A percentile compares a stretch with the other conserved stretches of the same genome.
These are phyloP conservation scores for Calonectria hawksworthii DNA, from an alignment of 2,329 filamentous ascomycete genomes.

Conservation along the genomic window DNA sequence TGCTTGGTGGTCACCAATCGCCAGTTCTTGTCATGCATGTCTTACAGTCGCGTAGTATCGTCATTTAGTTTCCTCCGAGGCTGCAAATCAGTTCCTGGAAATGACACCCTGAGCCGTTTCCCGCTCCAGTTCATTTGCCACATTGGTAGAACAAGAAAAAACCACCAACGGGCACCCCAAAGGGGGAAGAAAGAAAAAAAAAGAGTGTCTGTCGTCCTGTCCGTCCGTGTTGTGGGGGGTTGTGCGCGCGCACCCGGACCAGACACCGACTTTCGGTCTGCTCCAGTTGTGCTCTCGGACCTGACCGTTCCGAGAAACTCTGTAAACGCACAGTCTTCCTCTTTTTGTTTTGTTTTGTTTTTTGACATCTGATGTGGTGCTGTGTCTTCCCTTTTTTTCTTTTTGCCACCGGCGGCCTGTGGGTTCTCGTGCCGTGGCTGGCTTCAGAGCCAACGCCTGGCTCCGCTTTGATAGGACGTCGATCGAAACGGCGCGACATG, in stretches of 20 bases:
- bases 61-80: conserved; percentile 7
- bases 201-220: background rate
- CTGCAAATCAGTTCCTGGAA: conserved; percentile 30
- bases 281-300: background rate
- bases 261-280: background rate
- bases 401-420: background rate
- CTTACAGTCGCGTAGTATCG: background rate
- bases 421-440: background rate
- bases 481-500: background rate
- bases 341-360: background rate
- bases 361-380: background rate
- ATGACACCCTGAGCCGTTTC: conserved; percentile 2
- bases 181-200: background rate
- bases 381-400: background rate
- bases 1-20: background rate
- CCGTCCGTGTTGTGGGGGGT: background rate
- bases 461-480: background rate
- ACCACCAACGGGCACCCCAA: background rate
- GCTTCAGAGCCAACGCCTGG: background rate
- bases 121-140: conserved; percentile 1
- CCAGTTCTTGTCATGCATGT: background rate
- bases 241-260: background rate
- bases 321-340: background rate
- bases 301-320: background rate
- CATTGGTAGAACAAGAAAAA: background rate